These are phyloP conservation scores for Plasmodium reichenowi DNA, from an alignment of 169 alveolate species.

Conservation along the genomic window DNA sequence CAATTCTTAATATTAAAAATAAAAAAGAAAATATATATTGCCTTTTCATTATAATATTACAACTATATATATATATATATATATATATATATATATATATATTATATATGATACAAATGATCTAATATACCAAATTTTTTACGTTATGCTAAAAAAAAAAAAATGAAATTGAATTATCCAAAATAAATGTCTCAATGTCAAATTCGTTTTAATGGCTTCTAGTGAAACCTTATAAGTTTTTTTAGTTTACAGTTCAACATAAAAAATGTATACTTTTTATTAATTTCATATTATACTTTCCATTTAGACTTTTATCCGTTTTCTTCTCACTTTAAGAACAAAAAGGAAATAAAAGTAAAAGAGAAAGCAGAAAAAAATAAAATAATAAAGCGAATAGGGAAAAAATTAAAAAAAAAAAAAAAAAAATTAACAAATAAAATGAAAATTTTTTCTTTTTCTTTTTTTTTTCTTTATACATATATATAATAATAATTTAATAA, in stretches of 20 bases:
- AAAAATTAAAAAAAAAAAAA: conserved; percentile 1
- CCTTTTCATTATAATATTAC: too few relatives aligned
- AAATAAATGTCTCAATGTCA: background rate
- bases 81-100: too few relatives aligned
- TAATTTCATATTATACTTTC: conserved; percentile 5
- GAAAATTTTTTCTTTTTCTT: conserved; percentile 1
- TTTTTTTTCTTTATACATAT: conserved; percentile 7
- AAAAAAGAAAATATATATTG: too few relatives aligned
- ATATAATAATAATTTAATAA: background rate
- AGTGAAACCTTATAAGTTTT: conserved; percentile 65
- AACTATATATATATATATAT: too few relatives aligned
- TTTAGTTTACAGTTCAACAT: conserved; percentile 54
- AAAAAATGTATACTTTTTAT: conserved; percentile 4
- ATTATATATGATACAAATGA: too few relatives aligned
- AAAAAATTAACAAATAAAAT: conserved; percentile 16
- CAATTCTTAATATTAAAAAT: too few relatives aligned
- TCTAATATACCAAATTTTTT: too few relatives aligned
- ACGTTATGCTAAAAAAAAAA: background rate
- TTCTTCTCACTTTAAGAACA: conserved; percentile 33
- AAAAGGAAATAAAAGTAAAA: conserved; percentile 8
- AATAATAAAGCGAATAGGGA: conserved; percentile 32
- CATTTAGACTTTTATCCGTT: background rate
- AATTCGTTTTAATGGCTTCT: conserved; percentile 67
- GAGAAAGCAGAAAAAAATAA: conserved; percentile 1
- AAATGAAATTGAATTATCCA: background rate